Conservation (phyloP, 192 early-diverging fungal species). For the Coemansia sp. region DNA sequence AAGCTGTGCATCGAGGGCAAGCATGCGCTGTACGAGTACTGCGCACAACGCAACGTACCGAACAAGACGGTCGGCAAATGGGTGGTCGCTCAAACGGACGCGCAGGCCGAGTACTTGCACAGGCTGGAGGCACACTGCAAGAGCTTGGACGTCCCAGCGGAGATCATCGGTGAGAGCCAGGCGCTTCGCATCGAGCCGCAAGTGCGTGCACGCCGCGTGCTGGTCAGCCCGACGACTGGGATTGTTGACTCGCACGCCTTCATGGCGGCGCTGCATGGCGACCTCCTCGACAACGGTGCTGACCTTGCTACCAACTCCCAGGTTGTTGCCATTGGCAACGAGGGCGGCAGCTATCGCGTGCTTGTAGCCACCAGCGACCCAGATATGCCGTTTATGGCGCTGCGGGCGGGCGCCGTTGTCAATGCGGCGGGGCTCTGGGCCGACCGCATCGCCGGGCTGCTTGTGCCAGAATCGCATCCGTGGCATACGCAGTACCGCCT, state of each 20-base stretch:
- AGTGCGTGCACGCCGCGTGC: conserved; percentile 56
- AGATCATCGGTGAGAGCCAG: conserved; percentile 49
- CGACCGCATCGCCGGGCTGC: conserved; percentile 61
- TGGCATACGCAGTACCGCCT: conserved; percentile 56
- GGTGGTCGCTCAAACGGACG: conserved; percentile 66
- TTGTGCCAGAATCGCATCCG: conserved; percentile 16
- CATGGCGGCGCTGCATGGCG: conserved; percentile 63
- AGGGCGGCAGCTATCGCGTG: conserved; percentile 49
- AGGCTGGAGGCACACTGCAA: conserved; percentile 59
- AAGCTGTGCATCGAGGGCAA: conserved; percentile 76
- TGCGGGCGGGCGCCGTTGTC: conserved; percentile 63
- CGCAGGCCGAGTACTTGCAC: conserved; percentile 58
- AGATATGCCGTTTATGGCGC: conserved; percentile 39
- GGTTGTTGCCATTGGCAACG: conserved; percentile 49
- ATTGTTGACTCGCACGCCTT: conserved; percentile 77
- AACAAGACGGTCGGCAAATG: conserved; percentile 68
- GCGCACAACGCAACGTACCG: conserved; percentile 56
- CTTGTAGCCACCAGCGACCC: conserved; percentile 54
- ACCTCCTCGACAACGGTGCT: conserved; percentile 55
- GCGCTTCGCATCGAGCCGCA: conserved; percentile 59
- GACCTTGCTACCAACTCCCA: conserved; percentile 57
- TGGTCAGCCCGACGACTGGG: conserved; percentile 73
- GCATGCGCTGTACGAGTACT: conserved; percentile 64
- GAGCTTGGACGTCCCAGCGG: conserved; percentile 55
- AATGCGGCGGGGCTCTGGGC: conserved; percentile 78